Evolutionary conservation across 225 moss, liverwort and hornwort species (phyloP).

Genomic region (Polytrichum commune): DNA sequence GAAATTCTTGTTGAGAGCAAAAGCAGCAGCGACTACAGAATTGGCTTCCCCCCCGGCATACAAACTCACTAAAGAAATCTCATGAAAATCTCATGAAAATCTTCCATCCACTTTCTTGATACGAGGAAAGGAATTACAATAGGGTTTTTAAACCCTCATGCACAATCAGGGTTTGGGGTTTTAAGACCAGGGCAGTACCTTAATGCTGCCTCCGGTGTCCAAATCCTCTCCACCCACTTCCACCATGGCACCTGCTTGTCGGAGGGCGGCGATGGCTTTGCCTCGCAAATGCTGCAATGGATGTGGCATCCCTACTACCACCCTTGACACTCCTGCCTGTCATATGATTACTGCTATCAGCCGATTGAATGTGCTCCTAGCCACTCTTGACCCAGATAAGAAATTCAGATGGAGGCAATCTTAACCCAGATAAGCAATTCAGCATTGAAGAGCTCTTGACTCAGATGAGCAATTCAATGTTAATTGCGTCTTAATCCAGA

Average conservation of each 20-base stretch:
- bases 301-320: constrained; percentile 83
- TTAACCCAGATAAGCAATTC: too few relatives aligned
- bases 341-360: neutral
- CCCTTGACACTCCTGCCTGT: constrained; percentile 88
- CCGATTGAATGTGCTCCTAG: neutral
- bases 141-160: neutral
- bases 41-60: too few relatives aligned
- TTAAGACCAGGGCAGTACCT: constrained; percentile 24
- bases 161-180: neutral
- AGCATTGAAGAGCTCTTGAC: too few relatives aligned
- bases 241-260: constrained; percentile 60
- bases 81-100: too few relatives aligned
- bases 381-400: neutral
- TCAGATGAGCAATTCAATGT: too few relatives aligned
- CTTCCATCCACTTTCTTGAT: too few relatives aligned
- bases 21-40: too few relatives aligned
- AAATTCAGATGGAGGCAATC: too few relatives aligned
- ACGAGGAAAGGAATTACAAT: too few relatives aligned
- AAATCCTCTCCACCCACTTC: constrained; percentile 72
- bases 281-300: constrained; percentile 82
- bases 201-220: constrained; percentile 27
- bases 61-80: too few relatives aligned
- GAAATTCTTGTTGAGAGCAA: too few relatives aligned
- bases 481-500: too few relatives aligned
- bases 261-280: constrained; percentile 68